These are phyloP conservation scores for Kluyveromyces dobzhanskii DNA, from an alignment of 805 yeast species.

Conservation along the genomic window DNA sequence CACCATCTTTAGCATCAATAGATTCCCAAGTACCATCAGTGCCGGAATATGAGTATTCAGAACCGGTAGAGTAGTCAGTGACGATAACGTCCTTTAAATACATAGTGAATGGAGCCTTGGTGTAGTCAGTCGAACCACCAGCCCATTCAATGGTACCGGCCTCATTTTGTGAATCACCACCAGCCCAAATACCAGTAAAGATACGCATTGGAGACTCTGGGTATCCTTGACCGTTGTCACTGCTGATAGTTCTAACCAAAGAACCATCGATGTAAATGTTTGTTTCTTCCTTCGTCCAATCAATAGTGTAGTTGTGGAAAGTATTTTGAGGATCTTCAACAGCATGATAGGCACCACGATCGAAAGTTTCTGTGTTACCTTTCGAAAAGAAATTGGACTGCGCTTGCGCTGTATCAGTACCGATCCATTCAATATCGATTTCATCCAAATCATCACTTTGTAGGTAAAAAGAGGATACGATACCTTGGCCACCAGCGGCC, in stretches of 20 bases:
- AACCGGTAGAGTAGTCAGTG: constrained; percentile 64
- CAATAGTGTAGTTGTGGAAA: constrained; percentile 73
- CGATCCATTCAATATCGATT: constrained; percentile 82
- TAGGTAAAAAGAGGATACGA: constrained; percentile 71
- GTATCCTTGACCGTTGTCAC: constrained; percentile 54
- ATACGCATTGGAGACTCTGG: constrained; percentile 89
- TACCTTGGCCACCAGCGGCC: constrained; percentile 72
- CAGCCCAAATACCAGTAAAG: constrained; percentile 70
- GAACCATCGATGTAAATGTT: constrained; percentile 70
- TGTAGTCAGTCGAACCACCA: constrained; percentile 63
- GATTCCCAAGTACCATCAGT: constrained; percentile 52
- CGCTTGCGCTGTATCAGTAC: constrained; percentile 65
- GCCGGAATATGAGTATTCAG: constrained; percentile 46
- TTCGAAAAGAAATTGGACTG: constrained; percentile 78
- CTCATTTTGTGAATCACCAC: constrained; percentile 61
- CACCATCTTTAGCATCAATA: constrained; percentile 48
- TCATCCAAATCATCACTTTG: constrained; percentile 86
- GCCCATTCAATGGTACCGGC: constrained; percentile 77
- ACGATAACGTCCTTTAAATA: constrained; percentile 49
- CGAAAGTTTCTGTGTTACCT: constrained; percentile 69
- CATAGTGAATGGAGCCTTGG: constrained; percentile 63
- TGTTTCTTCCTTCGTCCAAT: constrained; percentile 64
- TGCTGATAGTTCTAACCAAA: constrained; percentile 52
- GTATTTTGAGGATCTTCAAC: constrained; percentile 46
- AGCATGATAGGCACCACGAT: constrained; percentile 66